These are phyloP conservation scores for Xylaria multiplex DNA, from an alignment of 2,329 filamentous ascomycete genomes.

Conservation along the genomic window DNA sequence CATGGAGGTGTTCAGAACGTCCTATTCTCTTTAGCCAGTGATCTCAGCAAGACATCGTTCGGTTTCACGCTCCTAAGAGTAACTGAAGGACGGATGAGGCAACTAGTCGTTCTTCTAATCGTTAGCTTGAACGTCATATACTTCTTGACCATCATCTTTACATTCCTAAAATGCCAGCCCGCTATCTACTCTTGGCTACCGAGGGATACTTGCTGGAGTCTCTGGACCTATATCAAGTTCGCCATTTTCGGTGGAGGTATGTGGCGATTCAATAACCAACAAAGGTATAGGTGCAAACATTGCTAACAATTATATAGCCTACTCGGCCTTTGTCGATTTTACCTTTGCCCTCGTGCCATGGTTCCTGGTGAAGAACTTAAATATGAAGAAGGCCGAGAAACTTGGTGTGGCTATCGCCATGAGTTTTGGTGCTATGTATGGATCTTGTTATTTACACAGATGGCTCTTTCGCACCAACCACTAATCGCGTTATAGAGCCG, in stretches of 20 bases:
- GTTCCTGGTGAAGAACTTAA: conserved; percentile 46
- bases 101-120: conserved; percentile 33
- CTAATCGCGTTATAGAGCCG: conserved; percentile 32
- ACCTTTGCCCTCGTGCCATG: conserved; percentile 47
- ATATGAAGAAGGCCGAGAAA: conserved; percentile 47
- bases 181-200: conserved; percentile 39
- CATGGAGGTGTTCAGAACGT: conserved; percentile 42
- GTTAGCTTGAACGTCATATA: conserved; percentile 38
- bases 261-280: not conserved
- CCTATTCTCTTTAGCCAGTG: conserved; percentile 38
- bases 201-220: conserved; percentile 37
- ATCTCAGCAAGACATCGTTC: conserved; percentile 42
- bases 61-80: conserved; percentile 40
- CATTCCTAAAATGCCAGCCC: conserved; percentile 40
- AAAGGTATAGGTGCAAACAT: not conserved
- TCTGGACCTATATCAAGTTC: conserved; percentile 38
- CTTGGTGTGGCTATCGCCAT: conserved; percentile 48
- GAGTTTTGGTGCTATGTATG: conserved; percentile 43
- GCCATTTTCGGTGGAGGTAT: conserved; percentile 41
- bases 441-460: not conserved
- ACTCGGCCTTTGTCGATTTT: conserved; percentile 46
- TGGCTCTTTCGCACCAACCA: not conserved
- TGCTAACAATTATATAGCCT: conserved; percentile 29
- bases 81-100: conserved; percentile 34
- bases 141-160: conserved; percentile 41